These are phyloP conservation scores for Pythium vanterpoolii DNA, from an alignment of 352 stramenopile species.

Conservation along the genomic window DNA sequence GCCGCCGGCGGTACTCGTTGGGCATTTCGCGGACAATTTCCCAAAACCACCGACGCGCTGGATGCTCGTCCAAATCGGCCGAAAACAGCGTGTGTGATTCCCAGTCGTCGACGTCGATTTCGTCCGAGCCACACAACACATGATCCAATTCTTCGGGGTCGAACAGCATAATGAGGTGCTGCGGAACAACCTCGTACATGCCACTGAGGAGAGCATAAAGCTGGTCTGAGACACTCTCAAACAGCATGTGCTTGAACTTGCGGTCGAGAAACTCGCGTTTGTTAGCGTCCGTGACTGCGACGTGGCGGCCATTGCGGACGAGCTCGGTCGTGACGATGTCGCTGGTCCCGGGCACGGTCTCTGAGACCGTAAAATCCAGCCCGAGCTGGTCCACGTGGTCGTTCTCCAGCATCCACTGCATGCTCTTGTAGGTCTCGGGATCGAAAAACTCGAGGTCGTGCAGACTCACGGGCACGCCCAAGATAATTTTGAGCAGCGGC, in stretches of 20 bases:
- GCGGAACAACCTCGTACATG: slow-evolving; percentile 95
- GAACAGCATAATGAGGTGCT: slow-evolving; percentile 93
- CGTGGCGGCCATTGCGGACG: slow-evolving; percentile 24
- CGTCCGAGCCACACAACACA: slow-evolving; percentile 94
- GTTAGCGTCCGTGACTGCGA: slow-evolving; percentile 94
- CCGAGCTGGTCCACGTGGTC: slow-evolving; percentile 25
- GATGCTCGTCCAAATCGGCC: slow-evolving; percentile 39
- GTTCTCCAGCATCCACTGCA: slow-evolving; percentile 29
- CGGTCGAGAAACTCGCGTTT: slow-evolving; percentile 92
- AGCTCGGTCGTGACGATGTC: slow-evolving; percentile 50
- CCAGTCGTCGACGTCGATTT: slow-evolving; percentile 97
- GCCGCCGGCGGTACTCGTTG: slow-evolving; percentile 66
- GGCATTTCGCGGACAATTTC: slow-evolving; percentile 92
- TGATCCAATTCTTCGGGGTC: slow-evolving; percentile 98
- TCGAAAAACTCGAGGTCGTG: slow-evolving; percentile 80
- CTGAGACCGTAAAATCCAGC: slow-evolving; percentile 57
- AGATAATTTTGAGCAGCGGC: slow-evolving; percentile 93
- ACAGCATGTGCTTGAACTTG: slow-evolving; percentile 60
- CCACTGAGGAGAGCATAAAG: slow-evolving; percentile 81
- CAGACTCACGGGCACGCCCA: slow-evolving; percentile 89
- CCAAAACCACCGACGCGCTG: slow-evolving; percentile 91
- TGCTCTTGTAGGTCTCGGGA: slow-evolving; percentile 25
- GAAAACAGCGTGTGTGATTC: slow-evolving; percentile 75
- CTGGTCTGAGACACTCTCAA: slow-evolving; percentile 53
- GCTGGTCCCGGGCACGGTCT: slow-evolving; percentile 28